These are phyloP conservation scores for Filobasidium wieringae DNA, from an alignment of 768 basidiomycete species.

Conservation along the genomic window DNA sequence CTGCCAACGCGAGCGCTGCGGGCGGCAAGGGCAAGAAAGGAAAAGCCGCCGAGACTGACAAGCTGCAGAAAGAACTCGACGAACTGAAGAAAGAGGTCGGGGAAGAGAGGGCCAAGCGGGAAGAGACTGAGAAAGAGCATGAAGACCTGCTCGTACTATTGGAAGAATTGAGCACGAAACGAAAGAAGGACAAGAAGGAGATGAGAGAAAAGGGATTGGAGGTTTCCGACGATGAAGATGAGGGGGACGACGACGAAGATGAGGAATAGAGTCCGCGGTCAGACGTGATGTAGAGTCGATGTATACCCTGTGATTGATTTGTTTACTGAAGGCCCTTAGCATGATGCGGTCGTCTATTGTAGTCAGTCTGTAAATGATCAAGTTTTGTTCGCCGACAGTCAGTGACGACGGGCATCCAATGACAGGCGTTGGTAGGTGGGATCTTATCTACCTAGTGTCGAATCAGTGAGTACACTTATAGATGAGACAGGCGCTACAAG, in stretches of 20 bases:
- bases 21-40: slow-evolving; percentile 7
- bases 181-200: slow-evolving; percentile 66
- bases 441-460: no score
- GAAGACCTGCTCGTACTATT: slow-evolving; percentile 87
- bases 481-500: no score
- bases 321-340: no score
- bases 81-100: slow-evolving; percentile 41
- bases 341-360: no score
- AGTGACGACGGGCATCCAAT: no score
- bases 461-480: no score
- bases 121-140: slow-evolving; percentile 87
- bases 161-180: slow-evolving; percentile 79
- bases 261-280: no score
- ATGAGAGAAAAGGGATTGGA: slow-evolving; percentile 66
- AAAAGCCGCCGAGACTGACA: slow-evolving; percentile 12
- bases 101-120: slow-evolving; percentile 53
- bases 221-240: slow-evolving; percentile 75
- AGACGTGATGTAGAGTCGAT: no score
- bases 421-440: no score
- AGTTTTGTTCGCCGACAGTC: no score
- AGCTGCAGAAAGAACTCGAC: slow-evolving; percentile 20
- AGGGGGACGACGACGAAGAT: slow-evolving; percentile 55
- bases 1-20: background rate
- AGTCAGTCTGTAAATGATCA: no score
- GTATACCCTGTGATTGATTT: no score